phyloP scores from a whole-genome alignment of 108 stramenopile genomes.

The Fragilaria radians region DNA sequence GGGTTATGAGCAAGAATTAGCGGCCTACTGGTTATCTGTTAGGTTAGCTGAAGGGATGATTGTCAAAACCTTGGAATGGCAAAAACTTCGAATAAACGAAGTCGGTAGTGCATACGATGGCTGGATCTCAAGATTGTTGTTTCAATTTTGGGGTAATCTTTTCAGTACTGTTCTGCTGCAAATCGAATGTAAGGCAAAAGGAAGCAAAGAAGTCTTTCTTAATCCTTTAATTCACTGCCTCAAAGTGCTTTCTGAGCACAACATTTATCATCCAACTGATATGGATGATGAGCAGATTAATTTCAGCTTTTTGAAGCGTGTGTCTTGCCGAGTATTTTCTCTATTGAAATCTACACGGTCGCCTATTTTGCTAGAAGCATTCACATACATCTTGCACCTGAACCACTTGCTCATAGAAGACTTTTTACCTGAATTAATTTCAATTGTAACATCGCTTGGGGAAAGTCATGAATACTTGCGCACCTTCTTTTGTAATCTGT shows the following conservation, averaged over 20 bases:
- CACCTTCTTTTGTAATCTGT: constrained; percentile 19
- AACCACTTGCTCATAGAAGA: constrained; percentile 48
- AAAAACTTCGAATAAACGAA: constrained; percentile 1
- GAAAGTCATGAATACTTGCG: background rate
- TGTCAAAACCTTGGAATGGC: background rate
- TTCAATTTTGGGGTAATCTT: constrained; percentile 25
- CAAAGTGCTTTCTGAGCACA: constrained; percentile 35
- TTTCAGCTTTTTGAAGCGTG: constrained; percentile 33
- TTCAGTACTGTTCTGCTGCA: constrained; percentile 12
- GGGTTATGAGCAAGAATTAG: background rate
- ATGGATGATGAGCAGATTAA: constrained; percentile 36
- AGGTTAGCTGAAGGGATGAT: background rate
- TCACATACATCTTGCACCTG: constrained; percentile 9
- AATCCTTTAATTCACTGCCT: constrained; percentile 25
- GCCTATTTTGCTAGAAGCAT: background rate
- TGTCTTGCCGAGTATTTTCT: constrained; percentile 15
- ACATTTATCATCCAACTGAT: constrained; percentile 62
- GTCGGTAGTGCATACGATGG: constrained; percentile 1
- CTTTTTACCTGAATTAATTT: constrained; percentile 19
- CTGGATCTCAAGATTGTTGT: constrained; percentile 20
- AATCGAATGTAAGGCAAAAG: background rate
- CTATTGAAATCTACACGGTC: background rate
- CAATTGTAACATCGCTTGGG: background rate
- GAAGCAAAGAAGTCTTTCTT: constrained; percentile 7
- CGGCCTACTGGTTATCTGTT: background rate